A percentile compares a stretch with the other conserved stretches of the same genome.
Evolutionary conservation across 805 yeast species (phyloP).

Genomic region (Ogataea glucozyma): DNA sequence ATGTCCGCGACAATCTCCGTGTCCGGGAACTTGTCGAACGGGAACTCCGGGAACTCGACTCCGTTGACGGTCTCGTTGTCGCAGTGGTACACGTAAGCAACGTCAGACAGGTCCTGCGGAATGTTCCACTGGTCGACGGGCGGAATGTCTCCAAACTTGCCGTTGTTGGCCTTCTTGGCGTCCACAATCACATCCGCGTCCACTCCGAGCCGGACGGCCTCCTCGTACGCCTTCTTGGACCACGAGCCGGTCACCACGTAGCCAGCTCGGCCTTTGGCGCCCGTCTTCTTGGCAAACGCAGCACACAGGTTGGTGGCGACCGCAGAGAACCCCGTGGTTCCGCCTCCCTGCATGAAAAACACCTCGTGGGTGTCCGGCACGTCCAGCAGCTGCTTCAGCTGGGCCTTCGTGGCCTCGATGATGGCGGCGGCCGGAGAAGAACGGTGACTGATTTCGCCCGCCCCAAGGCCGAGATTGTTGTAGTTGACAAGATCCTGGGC

Average conservation of each 20-base stretch:
- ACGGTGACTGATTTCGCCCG: slow-evolving; percentile 96
- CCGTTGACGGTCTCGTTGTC: slow-evolving; percentile 98
- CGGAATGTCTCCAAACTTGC: slow-evolving; percentile 71
- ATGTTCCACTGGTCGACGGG: slow-evolving; percentile 61
- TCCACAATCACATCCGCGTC: slow-evolving; percentile 70
- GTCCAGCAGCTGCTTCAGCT: slow-evolving; percentile 60
- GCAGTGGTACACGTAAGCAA: slow-evolving; percentile 86
- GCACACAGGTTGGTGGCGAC: slow-evolving; percentile 82
- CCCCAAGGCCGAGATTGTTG: slow-evolving; percentile 72
- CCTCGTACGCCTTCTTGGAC: slow-evolving; percentile 87
- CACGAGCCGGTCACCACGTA: slow-evolving; percentile 92
- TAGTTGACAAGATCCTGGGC: slow-evolving; percentile 79
- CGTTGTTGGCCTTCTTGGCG: slow-evolving; percentile 55
- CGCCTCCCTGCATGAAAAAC: slow-evolving; percentile 96
- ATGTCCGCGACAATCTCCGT: slow-evolving; percentile 90
- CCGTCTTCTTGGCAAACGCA: slow-evolving; percentile 60
- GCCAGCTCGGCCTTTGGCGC: slow-evolving; percentile 76
- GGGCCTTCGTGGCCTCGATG: slow-evolving; percentile 72
- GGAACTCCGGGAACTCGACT: slow-evolving; percentile 64
- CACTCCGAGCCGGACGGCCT: slow-evolving; percentile 80
- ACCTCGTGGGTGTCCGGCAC: slow-evolving; percentile 94
- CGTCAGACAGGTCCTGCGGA: slow-evolving; percentile 56
- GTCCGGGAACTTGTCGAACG: slow-evolving; percentile 57
- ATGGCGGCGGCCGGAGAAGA: slow-evolving; percentile 78
- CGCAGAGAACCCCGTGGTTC: slow-evolving; percentile 93